Percentiles rank a stretch among this genome's conserved stretches.
These are phyloP conservation scores for Veloboletus limbatus DNA, from an alignment of 1,284 basidiomycete genomes.

Conservation along the genomic window DNA sequence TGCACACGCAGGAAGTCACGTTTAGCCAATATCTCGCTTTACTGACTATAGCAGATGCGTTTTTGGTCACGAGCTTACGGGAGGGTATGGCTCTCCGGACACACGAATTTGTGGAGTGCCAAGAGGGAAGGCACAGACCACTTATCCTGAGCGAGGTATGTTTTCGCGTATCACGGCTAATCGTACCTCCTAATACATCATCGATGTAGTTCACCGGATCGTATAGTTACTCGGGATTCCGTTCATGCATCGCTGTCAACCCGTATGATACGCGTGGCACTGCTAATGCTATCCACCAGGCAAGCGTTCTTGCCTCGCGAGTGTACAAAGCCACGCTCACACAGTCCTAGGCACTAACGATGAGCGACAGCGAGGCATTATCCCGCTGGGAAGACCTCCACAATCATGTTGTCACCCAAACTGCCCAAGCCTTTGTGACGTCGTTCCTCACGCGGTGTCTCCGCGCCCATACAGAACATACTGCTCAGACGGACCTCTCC, in stretches of 20 bases:
- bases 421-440: conserved; percentile 80
- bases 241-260: conserved; percentile 82
- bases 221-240: conserved; percentile 82
- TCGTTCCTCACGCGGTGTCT: conserved; percentile 74
- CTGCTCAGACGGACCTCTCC: conserved; percentile 31
- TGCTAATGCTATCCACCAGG: conserved; percentile 70
- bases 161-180: neutral
- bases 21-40: conserved; percentile 85
- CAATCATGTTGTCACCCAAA: conserved; percentile 84
- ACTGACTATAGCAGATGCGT: conserved; percentile 82
- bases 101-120: conserved; percentile 85
- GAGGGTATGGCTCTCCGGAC: conserved; percentile 83
- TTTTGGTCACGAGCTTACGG: conserved; percentile 78
- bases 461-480: conserved; percentile 68
- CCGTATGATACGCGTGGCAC: conserved; percentile 78
- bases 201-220: conserved; percentile 73
- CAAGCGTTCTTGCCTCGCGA: neutral
- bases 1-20: conserved; percentile 84
- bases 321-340: neutral
- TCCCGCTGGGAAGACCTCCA: conserved; percentile 85
- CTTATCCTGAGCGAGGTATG: conserved; percentile 73
- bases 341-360: conserved; percentile 58
- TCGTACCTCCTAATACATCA: conserved; percentile 5
- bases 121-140: conserved; percentile 65
- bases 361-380: conserved; percentile 69